Base-by-base conservation (phyloP, 2,329 filamentous ascomycete genomes). In the Beauveria bassiana region DNA sequence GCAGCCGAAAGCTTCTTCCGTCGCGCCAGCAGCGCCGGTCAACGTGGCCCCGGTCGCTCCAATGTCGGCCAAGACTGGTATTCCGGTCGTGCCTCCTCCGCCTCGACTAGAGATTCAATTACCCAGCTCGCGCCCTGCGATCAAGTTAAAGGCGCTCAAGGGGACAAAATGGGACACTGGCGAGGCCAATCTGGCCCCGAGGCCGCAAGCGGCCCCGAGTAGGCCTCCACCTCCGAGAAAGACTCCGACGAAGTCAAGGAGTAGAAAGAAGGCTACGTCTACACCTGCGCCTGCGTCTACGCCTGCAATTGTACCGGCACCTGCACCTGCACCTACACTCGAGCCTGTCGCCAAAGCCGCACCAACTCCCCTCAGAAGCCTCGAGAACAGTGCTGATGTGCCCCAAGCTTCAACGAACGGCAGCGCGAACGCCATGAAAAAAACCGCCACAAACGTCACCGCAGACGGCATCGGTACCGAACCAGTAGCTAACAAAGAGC, bases 101-200 rank as follows among this genome's bases (percentile, higher is more conserved):
- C 62, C 63, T 42, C 53, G 63, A 16, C 64, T 57, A 40, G 46
- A 57, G 24, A 34, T 57, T 1, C 60, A 22, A 43, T 12, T 57
- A 7, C 61, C 61, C 18, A 26, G 7, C 20, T 52, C 38, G 24
- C 70, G 70, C 8, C 72, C 74, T 4, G 73, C 74, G 8, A 73
- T 76, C 58, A 76, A 76, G 61, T 42, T 74, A 6, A 69, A 71
- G 6, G 73, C 72, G 7, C 66, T 76, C 5, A 71, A 65, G 61
- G 74, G 74, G 8, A 75, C 74, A 14, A 73, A 69, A 68, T 76
- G 74, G 74, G 74, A 76, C 58, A 71, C 67, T 4, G 71, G 70
- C 38, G 68, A 71, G 26, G 43, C 58, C 8, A 65, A 61, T 16
- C 61, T 66, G 28, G 1, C n/a, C 24, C 22, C 28, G 24, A 31